Percentiles rank a stretch among this genome's conserved stretches.
Conservation (phyloP, 768 basidiomycete genomes). For the Daedalea quercina region DNA sequence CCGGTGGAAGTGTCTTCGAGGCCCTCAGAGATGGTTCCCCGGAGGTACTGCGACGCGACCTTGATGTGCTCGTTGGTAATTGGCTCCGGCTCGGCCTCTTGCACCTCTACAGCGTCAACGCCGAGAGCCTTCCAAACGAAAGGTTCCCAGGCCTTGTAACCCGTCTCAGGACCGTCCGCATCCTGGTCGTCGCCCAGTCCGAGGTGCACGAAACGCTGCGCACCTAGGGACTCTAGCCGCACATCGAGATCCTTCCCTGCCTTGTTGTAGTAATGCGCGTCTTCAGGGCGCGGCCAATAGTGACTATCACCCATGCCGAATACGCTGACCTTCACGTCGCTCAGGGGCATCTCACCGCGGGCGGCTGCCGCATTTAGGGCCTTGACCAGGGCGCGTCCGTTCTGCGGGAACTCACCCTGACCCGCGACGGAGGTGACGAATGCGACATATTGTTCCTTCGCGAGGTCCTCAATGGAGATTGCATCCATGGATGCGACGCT, state of each 20-base stretch:
- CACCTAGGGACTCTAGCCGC: slow-evolving; percentile 74
- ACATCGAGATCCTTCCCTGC: slow-evolving; percentile 85
- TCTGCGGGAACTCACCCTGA: slow-evolving; percentile 97
- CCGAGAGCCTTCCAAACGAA: slow-evolving; percentile 90
- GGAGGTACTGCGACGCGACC: slow-evolving; percentile 87
- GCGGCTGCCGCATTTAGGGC: slow-evolving; percentile 60
- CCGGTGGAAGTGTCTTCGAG: slow-evolving; percentile 82
- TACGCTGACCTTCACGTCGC: slow-evolving; percentile 70
- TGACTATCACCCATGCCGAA: slow-evolving; percentile 98
- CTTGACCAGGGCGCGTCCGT: slow-evolving; percentile 88
- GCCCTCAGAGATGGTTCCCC: slow-evolving; percentile 93
- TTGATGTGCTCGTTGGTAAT: slow-evolving; percentile 99
- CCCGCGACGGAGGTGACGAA: slow-evolving; percentile 93
- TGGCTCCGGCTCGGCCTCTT: slow-evolving; percentile 89
- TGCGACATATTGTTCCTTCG: slow-evolving; percentile 57
- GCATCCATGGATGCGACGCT: slow-evolving; percentile 78
- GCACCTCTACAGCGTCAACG: slow-evolving; percentile 82
- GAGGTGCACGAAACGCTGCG: slow-evolving; percentile 61
- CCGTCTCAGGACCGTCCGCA: slow-evolving; percentile 91
- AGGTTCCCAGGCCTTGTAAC: slow-evolving; percentile 96
- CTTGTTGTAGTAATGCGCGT: slow-evolving; percentile 98
- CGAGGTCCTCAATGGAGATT: slow-evolving; percentile 65
- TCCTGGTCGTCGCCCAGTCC: slow-evolving; percentile 97
- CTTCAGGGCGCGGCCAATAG: slow-evolving; percentile 97
- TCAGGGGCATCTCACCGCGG: slow-evolving; percentile 51